Percentiles rank a stretch among this genome's conserved stretches.
Evolutionary conservation across 1,139 yeast genomes (phyloP).

Genomic region (Hyphopichia burtonii): DNA sequence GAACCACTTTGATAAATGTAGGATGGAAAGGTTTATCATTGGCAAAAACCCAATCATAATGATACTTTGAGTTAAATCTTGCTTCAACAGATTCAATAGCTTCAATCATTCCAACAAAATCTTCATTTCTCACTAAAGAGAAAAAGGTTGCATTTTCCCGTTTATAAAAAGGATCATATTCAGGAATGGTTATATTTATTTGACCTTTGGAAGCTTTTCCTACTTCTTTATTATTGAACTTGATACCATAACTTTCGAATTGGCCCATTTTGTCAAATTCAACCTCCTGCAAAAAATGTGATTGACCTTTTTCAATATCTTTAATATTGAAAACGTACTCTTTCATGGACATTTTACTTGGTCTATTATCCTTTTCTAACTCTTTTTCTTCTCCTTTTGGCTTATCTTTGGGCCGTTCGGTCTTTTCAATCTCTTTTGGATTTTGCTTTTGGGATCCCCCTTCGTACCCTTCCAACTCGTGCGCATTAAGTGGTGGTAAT

Average conservation of each 20-base stretch:
- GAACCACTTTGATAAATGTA: constrained; percentile 42
- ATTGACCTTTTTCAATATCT: neutral
- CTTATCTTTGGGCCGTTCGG: neutral
- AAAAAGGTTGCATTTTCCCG: constrained; percentile 60
- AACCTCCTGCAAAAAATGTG: neutral
- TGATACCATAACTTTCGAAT: constrained; percentile 4
- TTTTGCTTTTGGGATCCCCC: too few relatives aligned
- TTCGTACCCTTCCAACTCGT: neutral
- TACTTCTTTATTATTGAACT: constrained; percentile 5
- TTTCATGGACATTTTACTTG: neutral
- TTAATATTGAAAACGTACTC: constrained; percentile 3
- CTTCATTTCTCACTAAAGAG: constrained; percentile 67
- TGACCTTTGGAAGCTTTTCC: constrained; percentile 5
- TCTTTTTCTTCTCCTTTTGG: neutral
- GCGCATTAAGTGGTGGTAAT: too few relatives aligned
- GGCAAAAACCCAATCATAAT: constrained; percentile 78
- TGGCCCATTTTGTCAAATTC: constrained; percentile 5
- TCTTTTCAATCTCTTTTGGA: neutral
- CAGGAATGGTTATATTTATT: neutral
- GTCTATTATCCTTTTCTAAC: neutral
- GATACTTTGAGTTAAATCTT: constrained; percentile 59
- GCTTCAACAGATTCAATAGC: constrained; percentile 65
- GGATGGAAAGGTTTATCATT: constrained; percentile 59
- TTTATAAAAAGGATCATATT: constrained; percentile 2
- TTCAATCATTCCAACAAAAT: constrained; percentile 51